Base-by-base conservation (phyloP, 139 green algal genomes). In the Trebouxia sp. region DNA sequence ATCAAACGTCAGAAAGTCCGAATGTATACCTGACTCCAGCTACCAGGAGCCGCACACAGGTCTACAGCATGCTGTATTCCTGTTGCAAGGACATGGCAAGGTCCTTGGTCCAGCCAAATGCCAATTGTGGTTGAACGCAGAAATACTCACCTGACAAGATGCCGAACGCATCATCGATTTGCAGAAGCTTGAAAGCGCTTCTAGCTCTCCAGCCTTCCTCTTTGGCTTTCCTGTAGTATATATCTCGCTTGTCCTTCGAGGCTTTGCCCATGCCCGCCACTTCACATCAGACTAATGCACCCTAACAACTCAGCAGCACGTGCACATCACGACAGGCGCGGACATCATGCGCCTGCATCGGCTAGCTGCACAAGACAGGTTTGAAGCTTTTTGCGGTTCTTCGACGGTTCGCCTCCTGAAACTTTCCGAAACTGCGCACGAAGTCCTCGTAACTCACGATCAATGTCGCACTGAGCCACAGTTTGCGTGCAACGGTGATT, bases 141-240 rank as follows among this genome's bases (percentile, higher is more conserved):
- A 35, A 78, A 80, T 9, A 78, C 10, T 28, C 58, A 91, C 91
- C 93, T 37, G 86, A 70, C 28, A 99, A 93, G 6, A 98, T 93
- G 62, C 92, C 62, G 82, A 97, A 99, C 8, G 90, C 89, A 37
- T 99, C 97, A 79, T 99, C 97, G 3, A 99, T 94, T 75, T 99
- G 97, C 51, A 99, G 88, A 35, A 99, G 89, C 85, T 99, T 99
- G 87, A 96, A 99, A 0, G 97, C 97, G 56, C 87, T 95, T 30
- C 97, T 84, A 5, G 97, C 97, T 4, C 97, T 87, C 96, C 97
- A 99, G 7, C 97, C 97, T 80, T 98, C 97, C 85, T 99, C 97
- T 80, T 99, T 99, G 8, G 97, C 97, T 48, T 97, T 97, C 0
- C 96, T 85, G 77, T 95, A 95, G 65, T 98, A 99, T 24, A 99